A percentile compares a stretch with the other conserved stretches of the same genome.
These are phyloP conservation scores for Sclerospora graminicola DNA, from an alignment of 352 stramenopile genomes.

Conservation along the genomic window DNA sequence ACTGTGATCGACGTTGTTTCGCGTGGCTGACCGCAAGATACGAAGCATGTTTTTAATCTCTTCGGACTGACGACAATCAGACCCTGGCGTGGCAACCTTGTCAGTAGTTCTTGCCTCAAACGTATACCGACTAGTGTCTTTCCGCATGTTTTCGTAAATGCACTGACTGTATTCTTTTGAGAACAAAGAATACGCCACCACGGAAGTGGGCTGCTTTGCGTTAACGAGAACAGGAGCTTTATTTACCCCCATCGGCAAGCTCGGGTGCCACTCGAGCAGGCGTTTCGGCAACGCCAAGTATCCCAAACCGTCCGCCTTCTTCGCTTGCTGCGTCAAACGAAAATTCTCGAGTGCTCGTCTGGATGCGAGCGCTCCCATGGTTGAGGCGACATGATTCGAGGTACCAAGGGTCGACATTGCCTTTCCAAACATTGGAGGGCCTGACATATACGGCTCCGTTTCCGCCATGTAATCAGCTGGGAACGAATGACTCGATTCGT, in stretches of 20 bases:
- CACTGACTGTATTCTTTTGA: slow-evolving; percentile 73
- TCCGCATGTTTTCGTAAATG: slow-evolving; percentile 62
- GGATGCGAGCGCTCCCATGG: slow-evolving; percentile 52
- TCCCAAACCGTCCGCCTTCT: slow-evolving; percentile 44
- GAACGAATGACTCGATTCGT: slow-evolving; percentile 57
- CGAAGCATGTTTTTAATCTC: slow-evolving; percentile 42
- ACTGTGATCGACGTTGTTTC: slow-evolving; percentile 78
- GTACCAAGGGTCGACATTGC: slow-evolving; percentile 22
- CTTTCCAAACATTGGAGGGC: slow-evolving; percentile 8
- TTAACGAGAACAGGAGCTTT: slow-evolving; percentile 75
- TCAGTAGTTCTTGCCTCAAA: slow-evolving; percentile 17
- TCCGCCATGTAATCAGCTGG: slow-evolving; percentile 35
- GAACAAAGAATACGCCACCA: slow-evolving; percentile 79
- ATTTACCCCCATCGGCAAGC: slow-evolving; percentile 53
- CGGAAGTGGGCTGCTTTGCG: slow-evolving; percentile 66
- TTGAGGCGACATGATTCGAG: slow-evolving; percentile 37
- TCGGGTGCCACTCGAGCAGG: slow-evolving; percentile 76
- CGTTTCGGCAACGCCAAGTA: slow-evolving; percentile 73
- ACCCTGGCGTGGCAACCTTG: slow-evolving; percentile 21
- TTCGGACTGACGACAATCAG: slow-evolving; percentile 16
- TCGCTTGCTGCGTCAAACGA: slow-evolving; percentile 46
- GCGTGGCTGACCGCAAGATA: slow-evolving; percentile 48
- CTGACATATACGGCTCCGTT: slow-evolving; percentile 11
- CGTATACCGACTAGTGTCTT: slow-evolving; percentile 31
- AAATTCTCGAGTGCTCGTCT: slow-evolving; percentile 58